phyloP scores from a whole-genome alignment of 306 rosid species.

The Vigna nakashimae region DNA sequence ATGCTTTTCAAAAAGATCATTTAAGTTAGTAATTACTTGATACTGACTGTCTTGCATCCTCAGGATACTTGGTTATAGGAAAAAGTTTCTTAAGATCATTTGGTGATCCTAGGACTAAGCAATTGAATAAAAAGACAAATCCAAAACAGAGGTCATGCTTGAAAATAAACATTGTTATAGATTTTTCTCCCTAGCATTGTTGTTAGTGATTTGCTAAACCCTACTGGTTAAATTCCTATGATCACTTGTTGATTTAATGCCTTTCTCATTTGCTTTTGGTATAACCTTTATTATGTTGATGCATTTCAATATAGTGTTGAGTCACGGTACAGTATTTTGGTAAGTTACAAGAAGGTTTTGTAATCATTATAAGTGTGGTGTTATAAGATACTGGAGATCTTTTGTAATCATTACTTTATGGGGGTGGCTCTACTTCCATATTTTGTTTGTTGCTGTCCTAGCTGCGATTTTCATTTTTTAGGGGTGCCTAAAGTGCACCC shows the following conservation, averaged over 20 bases:
- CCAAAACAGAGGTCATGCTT: not conserved
- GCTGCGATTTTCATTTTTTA: too few species aligned
- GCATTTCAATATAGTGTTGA: too few species aligned
- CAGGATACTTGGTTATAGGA: not conserved
- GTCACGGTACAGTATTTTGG: too few species aligned
- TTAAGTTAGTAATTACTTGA: not conserved
- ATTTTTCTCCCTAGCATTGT: not conserved
- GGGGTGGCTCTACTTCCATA: too few species aligned
- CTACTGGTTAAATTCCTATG: not conserved
- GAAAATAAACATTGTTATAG: not conserved
- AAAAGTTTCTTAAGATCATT: not conserved
- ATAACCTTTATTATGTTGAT: too few species aligned
- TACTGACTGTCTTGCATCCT: not conserved
- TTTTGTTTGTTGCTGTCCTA: too few species aligned
- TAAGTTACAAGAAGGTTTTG: too few species aligned
- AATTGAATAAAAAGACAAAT: not conserved
- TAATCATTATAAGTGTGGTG: too few species aligned
- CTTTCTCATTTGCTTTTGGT: too few species aligned
- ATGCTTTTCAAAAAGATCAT: not conserved
- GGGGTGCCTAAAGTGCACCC: too few species aligned
- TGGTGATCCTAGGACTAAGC: not conserved
- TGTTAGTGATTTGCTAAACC: conserved; percentile 12
- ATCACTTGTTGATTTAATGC: not conserved
- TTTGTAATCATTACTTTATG: too few species aligned
- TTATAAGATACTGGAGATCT: too few species aligned